Conservation (phyloP, 2,329 filamentous ascomycete genomes). For the Hortaea werneckii region DNA sequence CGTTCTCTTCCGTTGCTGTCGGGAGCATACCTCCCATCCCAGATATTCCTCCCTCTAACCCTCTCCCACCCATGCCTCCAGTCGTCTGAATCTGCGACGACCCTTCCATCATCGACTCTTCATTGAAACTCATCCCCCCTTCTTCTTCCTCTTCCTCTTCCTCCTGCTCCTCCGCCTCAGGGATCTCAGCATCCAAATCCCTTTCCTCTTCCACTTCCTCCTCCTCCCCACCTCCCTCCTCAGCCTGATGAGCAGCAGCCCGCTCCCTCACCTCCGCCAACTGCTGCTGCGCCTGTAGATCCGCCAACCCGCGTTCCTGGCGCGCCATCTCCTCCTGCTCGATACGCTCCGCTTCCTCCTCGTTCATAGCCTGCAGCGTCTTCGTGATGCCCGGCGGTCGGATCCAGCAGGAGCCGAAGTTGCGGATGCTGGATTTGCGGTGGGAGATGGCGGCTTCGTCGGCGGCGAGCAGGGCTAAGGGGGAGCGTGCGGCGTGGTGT, state of each 20-base stretch:
- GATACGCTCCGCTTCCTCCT: slow-evolving; percentile 79
- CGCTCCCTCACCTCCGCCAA: slow-evolving; percentile 41
- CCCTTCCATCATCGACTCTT: slow-evolving; percentile 38
- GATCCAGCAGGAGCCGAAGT: slow-evolving; percentile 85
- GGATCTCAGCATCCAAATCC: slow-evolving; percentile 20
- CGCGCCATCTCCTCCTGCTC: slow-evolving; percentile 70
- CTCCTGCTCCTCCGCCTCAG: slow-evolving; percentile 32
- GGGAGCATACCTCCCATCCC: neutral
- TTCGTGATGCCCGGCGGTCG: slow-evolving; percentile 80
- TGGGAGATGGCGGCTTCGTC: slow-evolving; percentile 71
- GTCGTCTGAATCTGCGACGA: slow-evolving; percentile 13
- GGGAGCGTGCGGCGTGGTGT: slow-evolving; percentile 37
- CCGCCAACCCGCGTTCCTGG: slow-evolving; percentile 59
- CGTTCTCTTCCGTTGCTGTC: slow-evolving; percentile 22
- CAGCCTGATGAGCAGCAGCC: slow-evolving; percentile 30
- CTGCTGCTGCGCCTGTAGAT: slow-evolving; percentile 55
- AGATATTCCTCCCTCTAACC: slow-evolving; percentile 25
- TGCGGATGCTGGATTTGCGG: slow-evolving; percentile 70
- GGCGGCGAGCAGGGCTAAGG: slow-evolving; percentile 57
- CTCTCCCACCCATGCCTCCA: slow-evolving; percentile 27
- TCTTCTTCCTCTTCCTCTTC: slow-evolving; percentile 44
- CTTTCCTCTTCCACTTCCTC: slow-evolving; percentile 54
- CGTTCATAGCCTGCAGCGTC: slow-evolving; percentile 78
- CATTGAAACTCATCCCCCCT: slow-evolving; percentile 50
- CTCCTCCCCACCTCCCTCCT: slow-evolving; percentile 34